A percentile compares a stretch with the other conserved stretches of the same genome.
Evolutionary conservation across 495 filamentous ascomycete species (phyloP).

Genomic region (Cudoniella acicularis): DNA sequence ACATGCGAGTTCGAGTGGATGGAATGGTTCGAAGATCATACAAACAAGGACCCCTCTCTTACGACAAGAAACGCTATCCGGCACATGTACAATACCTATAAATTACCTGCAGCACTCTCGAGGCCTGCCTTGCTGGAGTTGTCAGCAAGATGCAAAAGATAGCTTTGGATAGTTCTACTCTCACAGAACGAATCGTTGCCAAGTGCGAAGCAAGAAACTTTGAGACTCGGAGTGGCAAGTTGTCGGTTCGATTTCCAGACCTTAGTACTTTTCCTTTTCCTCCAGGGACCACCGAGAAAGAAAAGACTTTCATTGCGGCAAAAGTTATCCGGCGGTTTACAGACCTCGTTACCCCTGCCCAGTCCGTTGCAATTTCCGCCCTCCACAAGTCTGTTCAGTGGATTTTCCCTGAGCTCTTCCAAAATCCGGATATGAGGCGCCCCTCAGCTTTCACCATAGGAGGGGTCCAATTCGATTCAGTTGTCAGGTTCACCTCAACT

Average conservation of each 20-base stretch:
- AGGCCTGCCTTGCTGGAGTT: conserved; percentile 59
- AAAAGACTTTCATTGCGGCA: conserved; percentile 18
- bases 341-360: conserved; percentile 13
- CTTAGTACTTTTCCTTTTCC: conserved; percentile 15
- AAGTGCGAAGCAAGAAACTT: conserved; percentile 34
- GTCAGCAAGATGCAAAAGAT: conserved; percentile 34
- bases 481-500: background rate
- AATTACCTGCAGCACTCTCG: conserved; percentile 66
- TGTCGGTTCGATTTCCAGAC: conserved; percentile 37
- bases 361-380: conserved; percentile 8
- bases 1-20: conserved; percentile 66
- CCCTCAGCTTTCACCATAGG: conserved; percentile 13
- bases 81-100: conserved; percentile 51
- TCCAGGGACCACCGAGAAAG: conserved; percentile 11
- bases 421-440: background rate
- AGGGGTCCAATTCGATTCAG: conserved; percentile 13
- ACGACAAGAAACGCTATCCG: conserved; percentile 81
- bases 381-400: conserved; percentile 2
- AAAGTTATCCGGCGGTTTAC: conserved; percentile 17
- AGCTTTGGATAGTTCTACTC: conserved; percentile 31
- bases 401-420: conserved; percentile 11
- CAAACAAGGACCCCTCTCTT: conserved; percentile 75
- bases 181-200: conserved; percentile 26
- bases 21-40: conserved; percentile 77
- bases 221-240: conserved; percentile 36